These are phyloP conservation scores for Diaporthe capsici DNA, from an alignment of 2,329 filamentous ascomycete genomes.

Conservation along the genomic window DNA sequence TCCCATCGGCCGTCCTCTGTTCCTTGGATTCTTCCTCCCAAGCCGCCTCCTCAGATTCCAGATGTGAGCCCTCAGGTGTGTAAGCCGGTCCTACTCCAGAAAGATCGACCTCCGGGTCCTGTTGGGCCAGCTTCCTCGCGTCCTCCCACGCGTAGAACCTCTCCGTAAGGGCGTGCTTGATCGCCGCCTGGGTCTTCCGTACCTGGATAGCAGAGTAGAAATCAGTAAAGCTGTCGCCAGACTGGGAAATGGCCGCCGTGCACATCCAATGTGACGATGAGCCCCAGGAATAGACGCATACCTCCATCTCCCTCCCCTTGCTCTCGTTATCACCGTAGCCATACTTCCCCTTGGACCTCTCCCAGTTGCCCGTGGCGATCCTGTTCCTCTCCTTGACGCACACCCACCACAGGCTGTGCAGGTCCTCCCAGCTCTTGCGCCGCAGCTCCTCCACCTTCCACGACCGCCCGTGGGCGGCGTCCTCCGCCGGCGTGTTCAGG, in stretches of 20 bases:
- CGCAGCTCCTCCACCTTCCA: slow-evolving; percentile 91
- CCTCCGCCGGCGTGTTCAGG: slow-evolving; percentile 80
- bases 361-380: slow-evolving; percentile 81
- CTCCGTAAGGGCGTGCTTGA: slow-evolving; percentile 89
- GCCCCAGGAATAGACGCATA: slow-evolving; percentile 60
- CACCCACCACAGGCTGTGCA: slow-evolving; percentile 94
- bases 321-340: slow-evolving; percentile 82
- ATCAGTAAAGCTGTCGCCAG: slow-evolving; percentile 9
- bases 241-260: background rate
- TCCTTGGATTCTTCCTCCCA: slow-evolving; percentile 51
- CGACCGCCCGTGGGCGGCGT: slow-evolving; percentile 79
- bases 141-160: slow-evolving; percentile 91
- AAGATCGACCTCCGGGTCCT: slow-evolving; percentile 77
- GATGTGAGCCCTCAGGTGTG: slow-evolving; percentile 52
- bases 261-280: background rate
- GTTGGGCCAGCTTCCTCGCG: slow-evolving; percentile 74
- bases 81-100: slow-evolving; percentile 64
- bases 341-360: slow-evolving; percentile 76
- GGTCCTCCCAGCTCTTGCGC: slow-evolving; percentile 91
- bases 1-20: slow-evolving; percentile 41
- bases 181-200: slow-evolving; percentile 81
- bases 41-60: slow-evolving; percentile 51
- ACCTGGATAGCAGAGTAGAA: slow-evolving; percentile 66
- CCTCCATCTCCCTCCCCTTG: slow-evolving; percentile 73
- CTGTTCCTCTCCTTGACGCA: slow-evolving; percentile 93